Evolutionary conservation across 2,329 filamentous ascomycete species (phyloP).

Genomic region (Colletotrichum limetticola): DNA sequence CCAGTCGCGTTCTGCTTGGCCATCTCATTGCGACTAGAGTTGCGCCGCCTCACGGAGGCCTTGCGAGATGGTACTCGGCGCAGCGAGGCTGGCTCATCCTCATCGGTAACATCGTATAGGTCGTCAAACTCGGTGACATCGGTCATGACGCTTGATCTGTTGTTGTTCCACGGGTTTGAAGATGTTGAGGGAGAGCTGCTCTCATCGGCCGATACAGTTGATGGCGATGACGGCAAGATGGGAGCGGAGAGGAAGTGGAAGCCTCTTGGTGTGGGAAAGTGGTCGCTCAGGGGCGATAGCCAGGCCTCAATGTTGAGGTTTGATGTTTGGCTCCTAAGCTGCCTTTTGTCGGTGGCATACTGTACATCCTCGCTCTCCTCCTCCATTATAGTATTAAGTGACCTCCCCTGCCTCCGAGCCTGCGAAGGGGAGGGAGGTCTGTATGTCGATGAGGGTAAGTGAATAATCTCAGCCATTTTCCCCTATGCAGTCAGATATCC

Average conservation of each 20-base stretch:
- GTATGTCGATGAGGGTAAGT: constrained; percentile 54
- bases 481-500: constrained; percentile 44
- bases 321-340: constrained; percentile 44
- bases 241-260: constrained; percentile 72
- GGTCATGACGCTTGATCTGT: constrained; percentile 69
- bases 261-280: constrained; percentile 80
- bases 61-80: constrained; percentile 39
- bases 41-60: constrained; percentile 54
- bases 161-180: constrained; percentile 70
- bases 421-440: constrained; percentile 63
- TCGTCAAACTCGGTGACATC: constrained; percentile 84
- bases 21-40: constrained; percentile 43
- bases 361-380: constrained; percentile 57
- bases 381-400: constrained; percentile 75
- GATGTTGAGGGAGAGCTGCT: constrained; percentile 64
- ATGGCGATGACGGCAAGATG: constrained; percentile 70
- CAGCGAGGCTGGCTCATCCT: constrained; percentile 64
- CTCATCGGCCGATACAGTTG: constrained; percentile 62
- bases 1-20: constrained; percentile 43
- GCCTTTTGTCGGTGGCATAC: constrained; percentile 37
- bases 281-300: constrained; percentile 68
- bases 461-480: constrained; percentile 59
- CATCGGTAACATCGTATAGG: constrained; percentile 86
- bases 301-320: constrained; percentile 66
- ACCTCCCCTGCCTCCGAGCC: constrained; percentile 63